Evolutionary conservation across 2,329 filamentous ascomycete species (phyloP).

Genomic region (Exophiala viscosa): DNA sequence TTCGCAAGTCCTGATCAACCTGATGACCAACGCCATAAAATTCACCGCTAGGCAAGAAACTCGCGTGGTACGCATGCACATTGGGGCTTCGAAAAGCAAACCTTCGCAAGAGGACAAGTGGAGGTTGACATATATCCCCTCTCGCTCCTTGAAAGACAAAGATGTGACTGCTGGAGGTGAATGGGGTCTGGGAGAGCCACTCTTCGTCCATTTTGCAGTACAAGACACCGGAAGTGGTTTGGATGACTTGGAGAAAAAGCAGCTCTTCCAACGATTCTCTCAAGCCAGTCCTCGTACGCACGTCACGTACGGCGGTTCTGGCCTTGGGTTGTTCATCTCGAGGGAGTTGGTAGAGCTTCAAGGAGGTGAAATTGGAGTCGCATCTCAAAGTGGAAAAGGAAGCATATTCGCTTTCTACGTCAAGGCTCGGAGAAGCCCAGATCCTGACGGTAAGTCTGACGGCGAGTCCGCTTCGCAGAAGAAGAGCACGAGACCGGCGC

Average conservation of each 20-base stretch:
- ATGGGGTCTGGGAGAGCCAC: slow-evolving; percentile 55
- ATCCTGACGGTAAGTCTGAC: slow-evolving; percentile 3
- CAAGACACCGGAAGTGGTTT: slow-evolving; percentile 74
- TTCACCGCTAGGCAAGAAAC: slow-evolving; percentile 61
- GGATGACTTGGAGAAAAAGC: slow-evolving; percentile 65
- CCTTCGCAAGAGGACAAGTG: slow-evolving; percentile 43
- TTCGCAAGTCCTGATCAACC: slow-evolving; percentile 74
- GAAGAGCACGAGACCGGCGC: slow-evolving; percentile 13
- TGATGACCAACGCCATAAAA: slow-evolving; percentile 77
- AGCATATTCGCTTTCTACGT: slow-evolving; percentile 60
- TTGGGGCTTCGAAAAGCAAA: slow-evolving; percentile 48
- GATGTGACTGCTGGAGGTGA: slow-evolving; percentile 42
- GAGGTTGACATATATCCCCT: slow-evolving; percentile 34
- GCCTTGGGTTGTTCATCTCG: slow-evolving; percentile 75
- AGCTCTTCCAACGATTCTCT: slow-evolving; percentile 73
- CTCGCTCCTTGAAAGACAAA: slow-evolving; percentile 29
- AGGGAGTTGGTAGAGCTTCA: slow-evolving; percentile 75
- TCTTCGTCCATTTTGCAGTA: slow-evolving; percentile 69
- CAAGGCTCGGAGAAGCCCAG: slow-evolving; percentile 38
- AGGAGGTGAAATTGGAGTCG: slow-evolving; percentile 73
- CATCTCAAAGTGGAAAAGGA: slow-evolving; percentile 52
- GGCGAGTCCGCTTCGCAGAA: slow-evolving; percentile 6
- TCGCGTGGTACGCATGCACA: slow-evolving; percentile 47
- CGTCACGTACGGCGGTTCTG: slow-evolving; percentile 74
- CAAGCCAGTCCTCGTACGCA: slow-evolving; percentile 74